phyloP scores from a whole-genome alignment of 192 early-diverging fungal species.

The Helicostylum pulchrum region DNA sequence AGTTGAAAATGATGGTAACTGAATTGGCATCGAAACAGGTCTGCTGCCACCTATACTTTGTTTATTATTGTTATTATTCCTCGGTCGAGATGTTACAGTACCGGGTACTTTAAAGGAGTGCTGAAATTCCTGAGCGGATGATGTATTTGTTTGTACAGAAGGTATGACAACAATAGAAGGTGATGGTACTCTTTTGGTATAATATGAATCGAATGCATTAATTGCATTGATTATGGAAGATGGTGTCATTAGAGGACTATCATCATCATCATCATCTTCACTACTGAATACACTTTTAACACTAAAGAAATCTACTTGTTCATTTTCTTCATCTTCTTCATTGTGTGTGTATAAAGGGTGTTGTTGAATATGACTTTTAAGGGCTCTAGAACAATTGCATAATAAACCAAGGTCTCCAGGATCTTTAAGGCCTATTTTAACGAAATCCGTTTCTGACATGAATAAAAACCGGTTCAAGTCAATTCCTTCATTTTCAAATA shows the following conservation, averaged over 20 bases:
- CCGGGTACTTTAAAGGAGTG: background rate
- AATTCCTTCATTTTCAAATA: constrained; percentile 11
- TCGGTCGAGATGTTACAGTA: background rate
- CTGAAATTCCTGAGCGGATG: background rate
- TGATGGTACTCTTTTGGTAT: background rate
- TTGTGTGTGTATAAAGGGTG: too few species aligned
- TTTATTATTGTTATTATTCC: background rate
- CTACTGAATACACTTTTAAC: background rate
- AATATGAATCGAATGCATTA: too few species aligned
- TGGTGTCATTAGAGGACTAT: constrained; percentile 3
- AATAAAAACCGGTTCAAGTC: constrained; percentile 9
- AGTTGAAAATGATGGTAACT: constrained; percentile 1
- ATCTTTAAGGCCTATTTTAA: constrained; percentile 16
- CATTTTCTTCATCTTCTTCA: constrained; percentile 1
- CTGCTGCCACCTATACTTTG: background rate
- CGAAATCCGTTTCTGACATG: constrained; percentile 17
- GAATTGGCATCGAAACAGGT: constrained; percentile 13
- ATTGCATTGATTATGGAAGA: background rate
- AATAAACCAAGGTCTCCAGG: constrained; percentile 6
- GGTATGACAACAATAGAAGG: constrained; percentile 11
- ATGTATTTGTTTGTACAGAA: constrained; percentile 13
- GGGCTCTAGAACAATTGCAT: background rate
- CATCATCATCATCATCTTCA: background rate
- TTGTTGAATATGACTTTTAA: constrained; percentile 4
- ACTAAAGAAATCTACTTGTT: background rate